Evolutionary conservation across 176 grass and related monocot species (phyloP).

Genomic region (Ampelocalamus luodianensis): DNA sequence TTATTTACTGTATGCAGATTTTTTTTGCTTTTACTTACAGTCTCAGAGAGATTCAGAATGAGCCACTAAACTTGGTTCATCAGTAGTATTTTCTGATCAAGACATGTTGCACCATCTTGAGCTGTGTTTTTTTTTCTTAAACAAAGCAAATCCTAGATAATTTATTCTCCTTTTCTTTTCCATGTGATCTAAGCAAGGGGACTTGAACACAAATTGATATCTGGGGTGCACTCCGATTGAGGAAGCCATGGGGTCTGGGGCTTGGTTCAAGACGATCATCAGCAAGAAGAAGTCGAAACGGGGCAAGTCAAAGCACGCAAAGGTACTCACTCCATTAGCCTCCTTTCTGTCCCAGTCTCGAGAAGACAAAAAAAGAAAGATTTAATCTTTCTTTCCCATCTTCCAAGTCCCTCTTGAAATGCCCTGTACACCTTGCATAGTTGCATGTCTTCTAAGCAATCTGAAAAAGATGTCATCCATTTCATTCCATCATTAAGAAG

Average conservation of each 20-base stretch:
- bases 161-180: constrained; percentile 14
- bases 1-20: background rate
- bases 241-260: constrained; percentile 77
- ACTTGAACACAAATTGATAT: constrained; percentile 37
- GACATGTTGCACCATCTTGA: constrained; percentile 31
- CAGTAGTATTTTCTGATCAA: background rate
- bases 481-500: constrained; percentile 46
- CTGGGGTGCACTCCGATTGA: constrained; percentile 24
- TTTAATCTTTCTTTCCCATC: background rate
- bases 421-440: constrained; percentile 26
- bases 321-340: constrained; percentile 43
- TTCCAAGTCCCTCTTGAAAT: constrained; percentile 9
- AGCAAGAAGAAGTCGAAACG: constrained; percentile 76
- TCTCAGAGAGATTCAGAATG: constrained; percentile 25
- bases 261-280: constrained; percentile 94
- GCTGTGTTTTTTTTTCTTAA: background rate
- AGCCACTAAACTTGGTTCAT: constrained; percentile 9
- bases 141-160: background rate
- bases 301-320: constrained; percentile 61
- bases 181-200: constrained; percentile 37
- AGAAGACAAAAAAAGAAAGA: background rate
- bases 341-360: constrained; percentile 14
- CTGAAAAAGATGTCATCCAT: constrained; percentile 47
- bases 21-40: background rate
- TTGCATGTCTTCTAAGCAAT: constrained; percentile 57